Evolutionary conservation across 345 rosid genomes (phyloP).

Genomic region (Lepidium aucheri): DNA sequence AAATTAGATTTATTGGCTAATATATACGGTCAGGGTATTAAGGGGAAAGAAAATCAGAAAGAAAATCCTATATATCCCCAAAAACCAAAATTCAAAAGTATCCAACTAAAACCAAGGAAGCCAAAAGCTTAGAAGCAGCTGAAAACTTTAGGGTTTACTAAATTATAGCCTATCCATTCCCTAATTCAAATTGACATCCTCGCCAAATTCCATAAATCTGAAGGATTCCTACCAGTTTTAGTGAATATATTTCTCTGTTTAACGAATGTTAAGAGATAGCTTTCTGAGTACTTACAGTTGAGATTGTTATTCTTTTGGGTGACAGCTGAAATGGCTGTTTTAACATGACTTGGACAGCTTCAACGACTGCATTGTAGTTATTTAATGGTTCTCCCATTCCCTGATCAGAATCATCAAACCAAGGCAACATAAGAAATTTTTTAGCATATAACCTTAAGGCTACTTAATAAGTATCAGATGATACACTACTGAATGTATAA

Average conservation of each 20-base stretch:
- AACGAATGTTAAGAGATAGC: background rate
- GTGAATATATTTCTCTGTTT: background rate
- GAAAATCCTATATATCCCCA: background rate
- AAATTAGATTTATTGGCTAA: background rate
- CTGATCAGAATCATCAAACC: conserved; percentile 36
- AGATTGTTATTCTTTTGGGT: conserved; percentile 75
- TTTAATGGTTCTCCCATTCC: conserved; percentile 99
- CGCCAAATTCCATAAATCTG: background rate
- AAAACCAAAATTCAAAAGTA: background rate
- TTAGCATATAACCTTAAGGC: background rate
- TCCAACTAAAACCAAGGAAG: background rate
- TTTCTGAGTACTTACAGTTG: conserved; percentile 53
- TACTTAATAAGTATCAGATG: background rate
- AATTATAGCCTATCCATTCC: background rate
- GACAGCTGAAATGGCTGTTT: conserved; percentile 81
- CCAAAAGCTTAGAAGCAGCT: background rate
- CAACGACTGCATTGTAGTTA: conserved; percentile 77
- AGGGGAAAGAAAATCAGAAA: background rate
- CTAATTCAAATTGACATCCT: background rate
- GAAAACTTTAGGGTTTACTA: background rate
- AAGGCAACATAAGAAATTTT: background rate
- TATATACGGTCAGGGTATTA: background rate
- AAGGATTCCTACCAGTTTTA: background rate
- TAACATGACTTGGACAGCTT: conserved; percentile 69
- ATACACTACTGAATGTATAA: background rate